Evolutionary conservation across 176 grass and related monocot genomes (phyloP).

Genomic region (Luzula sylvatica): DNA sequence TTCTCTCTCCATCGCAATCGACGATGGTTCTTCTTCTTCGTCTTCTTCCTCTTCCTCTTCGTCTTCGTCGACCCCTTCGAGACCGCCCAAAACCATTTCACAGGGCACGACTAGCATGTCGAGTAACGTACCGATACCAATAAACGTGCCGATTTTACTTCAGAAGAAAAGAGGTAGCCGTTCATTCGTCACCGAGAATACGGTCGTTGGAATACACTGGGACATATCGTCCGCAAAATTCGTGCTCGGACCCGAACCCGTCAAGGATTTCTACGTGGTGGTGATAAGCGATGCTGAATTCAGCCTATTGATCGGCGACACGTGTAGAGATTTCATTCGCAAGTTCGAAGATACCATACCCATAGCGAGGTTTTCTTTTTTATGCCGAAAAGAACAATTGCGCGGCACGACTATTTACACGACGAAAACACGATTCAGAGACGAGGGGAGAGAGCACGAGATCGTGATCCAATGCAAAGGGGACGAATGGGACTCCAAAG

Average conservation of each 20-base stretch:
- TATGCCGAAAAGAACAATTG: conserved; percentile 52
- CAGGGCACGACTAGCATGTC: conserved; percentile 17
- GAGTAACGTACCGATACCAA: neutral
- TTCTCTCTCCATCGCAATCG: conserved; percentile 33
- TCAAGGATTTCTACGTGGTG: conserved; percentile 61
- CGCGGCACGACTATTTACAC: conserved; percentile 36
- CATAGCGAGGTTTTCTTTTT: conserved; percentile 25
- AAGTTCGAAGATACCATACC: conserved; percentile 46
- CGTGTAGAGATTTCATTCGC: conserved; percentile 46
- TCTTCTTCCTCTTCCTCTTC: conserved; percentile 8
- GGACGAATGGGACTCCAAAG: conserved; percentile 28
- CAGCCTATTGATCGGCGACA: conserved; percentile 66
- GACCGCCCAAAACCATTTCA: conserved; percentile 9
- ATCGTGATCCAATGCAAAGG: conserved; percentile 49
- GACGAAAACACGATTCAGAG: conserved; percentile 40
- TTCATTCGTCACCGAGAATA: conserved; percentile 44
- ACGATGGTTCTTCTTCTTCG: conserved; percentile 24
- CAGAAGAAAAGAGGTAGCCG: conserved; percentile 48
- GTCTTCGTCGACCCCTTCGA: conserved; percentile 3
- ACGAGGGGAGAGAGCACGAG: conserved; percentile 54
- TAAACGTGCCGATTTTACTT: conserved; percentile 13
- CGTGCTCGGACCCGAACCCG: conserved; percentile 37
- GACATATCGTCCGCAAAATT: conserved; percentile 51
- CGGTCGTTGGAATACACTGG: conserved; percentile 42
- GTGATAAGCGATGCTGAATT: conserved; percentile 68